A percentile compares a stretch with the other conserved stretches of the same genome.
Evolutionary conservation across 2,329 filamentous ascomycete species (phyloP).

Genomic region (Arachnopeziza araneosa): DNA sequence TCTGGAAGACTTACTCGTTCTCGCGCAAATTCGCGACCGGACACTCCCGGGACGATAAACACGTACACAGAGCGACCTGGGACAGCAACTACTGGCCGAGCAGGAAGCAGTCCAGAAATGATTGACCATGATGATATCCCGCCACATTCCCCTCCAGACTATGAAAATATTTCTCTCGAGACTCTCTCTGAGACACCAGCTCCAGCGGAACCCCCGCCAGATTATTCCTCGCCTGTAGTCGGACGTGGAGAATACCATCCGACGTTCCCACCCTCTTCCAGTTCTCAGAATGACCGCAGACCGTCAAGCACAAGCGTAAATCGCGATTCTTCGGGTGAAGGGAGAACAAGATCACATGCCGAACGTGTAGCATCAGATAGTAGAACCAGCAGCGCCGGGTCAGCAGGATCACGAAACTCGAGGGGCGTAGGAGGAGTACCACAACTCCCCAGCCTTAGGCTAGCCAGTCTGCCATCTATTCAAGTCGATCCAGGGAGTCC

Average conservation of each 20-base stretch:
- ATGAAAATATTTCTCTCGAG: conserved; percentile 28
- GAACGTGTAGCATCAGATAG: neutral
- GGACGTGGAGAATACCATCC: conserved; percentile 15
- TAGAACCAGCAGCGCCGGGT: conserved; percentile 11
- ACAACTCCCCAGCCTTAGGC: conserved; percentile 47
- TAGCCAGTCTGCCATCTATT: conserved; percentile 49
- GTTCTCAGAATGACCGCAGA: neutral
- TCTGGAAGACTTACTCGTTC: conserved; percentile 36
- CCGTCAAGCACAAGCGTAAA: neutral
- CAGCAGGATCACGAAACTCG: conserved; percentile 2
- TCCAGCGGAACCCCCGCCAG: conserved; percentile 24
- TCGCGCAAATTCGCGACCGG: conserved; percentile 38
- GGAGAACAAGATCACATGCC: neutral
- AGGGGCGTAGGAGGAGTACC: conserved; percentile 38
- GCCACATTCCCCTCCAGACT: conserved; percentile 25
- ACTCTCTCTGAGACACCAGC: conserved; percentile 14
- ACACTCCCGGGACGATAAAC: conserved; percentile 32
- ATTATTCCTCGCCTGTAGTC: conserved; percentile 24
- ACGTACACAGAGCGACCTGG: conserved; percentile 7
- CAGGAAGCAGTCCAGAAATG: conserved; percentile 29
- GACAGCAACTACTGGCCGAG: conserved; percentile 14
- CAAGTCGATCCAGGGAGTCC: conserved; percentile 43
- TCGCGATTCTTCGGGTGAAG: neutral
- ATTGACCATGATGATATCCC: conserved; percentile 27
- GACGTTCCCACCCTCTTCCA: conserved; percentile 4